Evolutionary conservation across 345 rosid genomes (phyloP).

Genomic region (Populus deltoides): DNA sequence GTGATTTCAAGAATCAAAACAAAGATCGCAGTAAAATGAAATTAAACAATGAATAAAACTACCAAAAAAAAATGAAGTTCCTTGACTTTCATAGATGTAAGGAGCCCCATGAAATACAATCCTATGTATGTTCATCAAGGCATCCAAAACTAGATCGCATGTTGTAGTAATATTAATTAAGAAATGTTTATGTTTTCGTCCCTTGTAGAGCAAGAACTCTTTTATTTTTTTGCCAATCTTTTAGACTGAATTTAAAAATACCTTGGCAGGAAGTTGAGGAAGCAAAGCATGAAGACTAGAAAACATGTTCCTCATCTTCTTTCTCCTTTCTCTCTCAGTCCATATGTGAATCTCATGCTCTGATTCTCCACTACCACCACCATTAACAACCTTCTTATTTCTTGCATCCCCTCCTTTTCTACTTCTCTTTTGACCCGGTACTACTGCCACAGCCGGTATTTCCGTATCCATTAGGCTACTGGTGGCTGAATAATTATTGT

Average conservation of each 20-base stretch:
- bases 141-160: not conserved
- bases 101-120: too few relatives aligned
- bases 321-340: conserved; percentile 63
- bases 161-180: not conserved
- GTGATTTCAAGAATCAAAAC: too few relatives aligned
- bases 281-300: conserved; percentile 50
- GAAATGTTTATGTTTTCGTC: not conserved
- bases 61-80: too few relatives aligned
- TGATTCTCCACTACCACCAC: conserved; percentile 23
- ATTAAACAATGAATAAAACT: too few relatives aligned
- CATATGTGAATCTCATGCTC: conserved; percentile 47
- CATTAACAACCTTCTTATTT: conserved; percentile 1
- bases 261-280: conserved; percentile 52
- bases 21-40: too few relatives aligned
- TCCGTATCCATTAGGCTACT: not conserved
- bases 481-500: conserved; percentile 3
- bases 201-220: not conserved
- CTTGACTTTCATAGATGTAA: too few relatives aligned
- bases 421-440: conserved; percentile 26
- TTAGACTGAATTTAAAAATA: not conserved
- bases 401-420: conserved; percentile 13
- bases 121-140: not conserved
- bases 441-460: not conserved
- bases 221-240: not conserved
- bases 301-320: conserved; percentile 62